phyloP scores from a whole-genome alignment of 768 basidiomycete species.

The Boletus pseudopeckii region DNA sequence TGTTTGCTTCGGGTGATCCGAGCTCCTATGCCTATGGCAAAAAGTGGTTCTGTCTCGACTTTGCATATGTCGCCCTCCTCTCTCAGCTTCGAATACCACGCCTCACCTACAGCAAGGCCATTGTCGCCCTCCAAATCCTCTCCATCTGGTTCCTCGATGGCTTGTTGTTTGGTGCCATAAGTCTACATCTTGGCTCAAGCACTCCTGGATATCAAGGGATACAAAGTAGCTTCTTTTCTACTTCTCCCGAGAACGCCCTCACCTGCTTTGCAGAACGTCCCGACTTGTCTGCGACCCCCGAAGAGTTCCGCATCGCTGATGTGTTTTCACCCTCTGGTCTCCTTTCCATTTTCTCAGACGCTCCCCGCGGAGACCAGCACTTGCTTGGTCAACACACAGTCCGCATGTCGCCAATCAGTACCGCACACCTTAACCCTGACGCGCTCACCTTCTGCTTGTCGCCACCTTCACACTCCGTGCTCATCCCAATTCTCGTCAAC shows the following conservation, averaged over 20 bases:
- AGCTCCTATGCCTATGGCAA: constrained; percentile 44
- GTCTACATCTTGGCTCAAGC: constrained; percentile 45
- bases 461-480: constrained; percentile 46
- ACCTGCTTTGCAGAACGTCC: constrained; percentile 25
- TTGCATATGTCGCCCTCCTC: constrained; percentile 54
- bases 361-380: constrained; percentile 47
- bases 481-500: constrained; percentile 85
- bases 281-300: constrained; percentile 42
- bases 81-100: constrained; percentile 70
- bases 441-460: constrained; percentile 72
- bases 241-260: not conserved
- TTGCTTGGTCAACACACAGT: constrained; percentile 87
- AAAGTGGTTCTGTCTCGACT: constrained; percentile 75
- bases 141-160: constrained; percentile 63
- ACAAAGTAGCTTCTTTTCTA: constrained; percentile 30
- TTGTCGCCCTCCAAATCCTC: constrained; percentile 60
- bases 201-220: constrained; percentile 19
- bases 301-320: constrained; percentile 47
- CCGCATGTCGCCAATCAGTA: constrained; percentile 89
- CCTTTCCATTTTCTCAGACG: constrained; percentile 39
- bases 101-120: constrained; percentile 61
- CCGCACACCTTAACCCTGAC: constrained; percentile 83
- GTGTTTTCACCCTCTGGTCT: constrained; percentile 51
- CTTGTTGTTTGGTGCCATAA: constrained; percentile 68
- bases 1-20: constrained; percentile 44